phyloP scores from a whole-genome alignment of 257 asterid species.

The Cordia subcordata region DNA sequence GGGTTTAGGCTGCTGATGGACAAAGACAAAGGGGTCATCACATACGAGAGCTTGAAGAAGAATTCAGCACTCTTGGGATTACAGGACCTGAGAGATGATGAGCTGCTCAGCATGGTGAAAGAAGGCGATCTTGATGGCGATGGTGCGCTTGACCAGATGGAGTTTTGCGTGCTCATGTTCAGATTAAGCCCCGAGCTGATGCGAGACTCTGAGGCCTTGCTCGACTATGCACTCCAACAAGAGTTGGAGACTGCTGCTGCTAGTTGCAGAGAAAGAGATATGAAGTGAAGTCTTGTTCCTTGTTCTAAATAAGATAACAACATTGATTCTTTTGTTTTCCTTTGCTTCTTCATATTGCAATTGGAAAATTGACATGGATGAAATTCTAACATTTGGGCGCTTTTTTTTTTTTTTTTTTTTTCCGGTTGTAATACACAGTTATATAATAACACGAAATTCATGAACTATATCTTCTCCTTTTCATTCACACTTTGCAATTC shows the following conservation, averaged over 20 bases:
- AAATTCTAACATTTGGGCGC: too few species aligned
- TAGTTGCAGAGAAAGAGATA: background rate
- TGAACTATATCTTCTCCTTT: too few species aligned
- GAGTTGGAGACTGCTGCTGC: slow-evolving; percentile 15
- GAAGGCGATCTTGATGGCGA: slow-evolving; percentile 75
- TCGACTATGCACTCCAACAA: slow-evolving; percentile 45
- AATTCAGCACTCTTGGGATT: slow-evolving; percentile 65
- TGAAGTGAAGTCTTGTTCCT: too few species aligned
- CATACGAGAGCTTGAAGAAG: slow-evolving; percentile 67
- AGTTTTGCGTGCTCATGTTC: slow-evolving; percentile 82
- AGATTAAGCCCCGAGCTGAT: slow-evolving; percentile 77
- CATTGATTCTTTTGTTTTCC: too few species aligned
- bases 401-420: too few species aligned
- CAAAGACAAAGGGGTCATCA: slow-evolving; percentile 51
- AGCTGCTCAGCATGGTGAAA: slow-evolving; percentile 51
- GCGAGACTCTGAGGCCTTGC: slow-evolving; percentile 50
- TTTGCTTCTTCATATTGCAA: too few species aligned
- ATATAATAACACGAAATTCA: too few species aligned
- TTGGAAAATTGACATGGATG: too few species aligned
- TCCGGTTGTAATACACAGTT: too few species aligned
- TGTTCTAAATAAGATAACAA: too few species aligned
- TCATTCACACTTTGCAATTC: too few species aligned
- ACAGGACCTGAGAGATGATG: slow-evolving; percentile 62
- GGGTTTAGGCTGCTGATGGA: slow-evolving; percentile 72
- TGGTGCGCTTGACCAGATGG: slow-evolving; percentile 69